Base-by-base conservation (phyloP, 345 rosid genomes). In the Euphorbia lathyris region DNA sequence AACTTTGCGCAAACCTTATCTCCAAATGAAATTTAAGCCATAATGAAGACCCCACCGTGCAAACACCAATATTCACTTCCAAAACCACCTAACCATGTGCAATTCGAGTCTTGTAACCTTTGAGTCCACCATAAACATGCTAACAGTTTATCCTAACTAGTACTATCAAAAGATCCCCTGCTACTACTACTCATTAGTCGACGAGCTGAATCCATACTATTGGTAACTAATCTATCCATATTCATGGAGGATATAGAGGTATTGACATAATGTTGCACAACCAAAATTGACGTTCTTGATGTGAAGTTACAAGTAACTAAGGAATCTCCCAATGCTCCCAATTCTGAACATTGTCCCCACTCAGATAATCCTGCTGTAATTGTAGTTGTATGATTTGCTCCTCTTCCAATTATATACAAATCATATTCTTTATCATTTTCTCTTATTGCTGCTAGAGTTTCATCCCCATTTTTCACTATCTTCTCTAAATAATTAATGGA, bases 321-420 rank as follows among this genome's bases (percentile, higher is more conserved):
- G 3, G 51, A 13, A 53, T 67, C 62, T n/a, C 62, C 62, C 7
- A 67, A 19, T n/a, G 34, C 50, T 52, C 71, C 71, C 12, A 67
- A 38, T 53, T 67, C 62, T 14, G 42, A 26, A 38, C 32, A 52
- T 3, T 30, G 30, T 17, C 25, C 56, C 71, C 71, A 67, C 4
- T 67, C 71, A 23, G 71, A n/a, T 25, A 56, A 30, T 16, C 72
- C 72, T 23, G 64, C 16, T 12, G 51, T 56, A 2, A 68, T 32
- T 2, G 53, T 36, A 9, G 64, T 56, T 26, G 2, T 57, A 17
- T 11, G 12, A 14, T 57, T 26, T n/a, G 34, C 11, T 38, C 57
- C 73, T 69, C 65, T 69, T 58, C 66, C 73, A 22, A 58, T 53
- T 30, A 69, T 47, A 36, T 58, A 69, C 7, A 69, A 57, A 48